Conservation (phyloP, 805 yeast genomes). For the Citeromyces nyonsensis region DNA sequence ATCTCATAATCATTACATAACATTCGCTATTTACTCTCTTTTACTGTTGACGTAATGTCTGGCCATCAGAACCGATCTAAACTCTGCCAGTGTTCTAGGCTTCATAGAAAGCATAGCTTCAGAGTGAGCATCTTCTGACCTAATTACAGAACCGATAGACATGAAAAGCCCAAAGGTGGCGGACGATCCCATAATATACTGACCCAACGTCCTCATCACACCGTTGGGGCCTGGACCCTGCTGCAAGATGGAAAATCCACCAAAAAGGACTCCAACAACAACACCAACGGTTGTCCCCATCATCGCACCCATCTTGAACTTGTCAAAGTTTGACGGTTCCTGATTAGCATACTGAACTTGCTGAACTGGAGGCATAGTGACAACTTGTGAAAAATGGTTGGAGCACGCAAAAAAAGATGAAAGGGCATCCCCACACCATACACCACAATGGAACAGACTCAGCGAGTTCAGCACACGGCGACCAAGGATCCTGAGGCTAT, state of each 20-base stretch:
- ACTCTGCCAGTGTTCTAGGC: slow-evolving; percentile 16
- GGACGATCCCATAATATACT: slow-evolving; percentile 91
- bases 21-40: slow-evolving; percentile 3
- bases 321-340: slow-evolving; percentile 82
- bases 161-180: slow-evolving; percentile 93
- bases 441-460: not conserved
- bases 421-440: not conserved
- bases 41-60: slow-evolving; percentile 17
- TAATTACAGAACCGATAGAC: slow-evolving; percentile 88
- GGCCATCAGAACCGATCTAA: slow-evolving; percentile 25
- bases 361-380: slow-evolving; percentile 48
- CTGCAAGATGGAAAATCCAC: slow-evolving; percentile 80
- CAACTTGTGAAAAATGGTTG: not conserved
- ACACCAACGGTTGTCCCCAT: slow-evolving; percentile 91
- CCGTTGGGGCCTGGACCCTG: slow-evolving; percentile 99
- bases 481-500: slow-evolving; percentile 36
- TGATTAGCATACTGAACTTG: slow-evolving; percentile 41
- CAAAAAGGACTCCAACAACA: slow-evolving; percentile 88
- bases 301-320: slow-evolving; percentile 95
- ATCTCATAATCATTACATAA: no score
- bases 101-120: slow-evolving; percentile 9
- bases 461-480: slow-evolving; percentile 5
- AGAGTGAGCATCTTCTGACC: slow-evolving; percentile 42
- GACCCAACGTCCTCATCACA: slow-evolving; percentile 90
- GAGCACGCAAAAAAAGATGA: not conserved